Evolutionary conservation across 805 yeast genomes (phyloP).

Genomic region (Saccharomycopsis lassenensis): DNA sequence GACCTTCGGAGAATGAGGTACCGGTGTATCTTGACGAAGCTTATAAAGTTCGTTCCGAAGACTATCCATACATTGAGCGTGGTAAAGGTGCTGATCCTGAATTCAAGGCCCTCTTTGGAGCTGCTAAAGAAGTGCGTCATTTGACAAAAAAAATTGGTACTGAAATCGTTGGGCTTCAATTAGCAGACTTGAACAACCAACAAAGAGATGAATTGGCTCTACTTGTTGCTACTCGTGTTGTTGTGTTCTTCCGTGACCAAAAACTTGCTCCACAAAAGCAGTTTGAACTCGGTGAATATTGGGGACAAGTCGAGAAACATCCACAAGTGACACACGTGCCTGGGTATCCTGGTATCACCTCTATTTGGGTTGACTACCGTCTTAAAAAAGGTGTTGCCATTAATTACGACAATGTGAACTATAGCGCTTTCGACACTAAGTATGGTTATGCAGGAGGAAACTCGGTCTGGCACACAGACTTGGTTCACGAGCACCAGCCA

Average conservation of each 20-base stretch:
- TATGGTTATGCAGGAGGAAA: slow-evolving; percentile 19
- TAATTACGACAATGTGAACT: slow-evolving; percentile 12
- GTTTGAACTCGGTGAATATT: slow-evolving; percentile 34
- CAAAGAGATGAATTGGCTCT: slow-evolving; percentile 38
- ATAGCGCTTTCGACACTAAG: slow-evolving; percentile 15
- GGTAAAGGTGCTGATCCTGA: slow-evolving; percentile 29
- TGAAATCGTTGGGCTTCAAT: slow-evolving; percentile 35
- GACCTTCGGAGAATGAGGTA: slow-evolving; percentile 25
- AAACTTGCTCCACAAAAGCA: slow-evolving; percentile 34
- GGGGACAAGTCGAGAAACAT: slow-evolving; percentile 34
- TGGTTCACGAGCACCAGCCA: slow-evolving; percentile 46
- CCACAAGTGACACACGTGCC: slow-evolving; percentile 26
- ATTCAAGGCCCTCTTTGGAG: slow-evolving; percentile 30
- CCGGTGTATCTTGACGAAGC: slow-evolving; percentile 33
- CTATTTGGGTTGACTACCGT: slow-evolving; percentile 21
- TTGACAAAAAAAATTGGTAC: slow-evolving; percentile 37
- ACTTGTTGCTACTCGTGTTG: slow-evolving; percentile 36
- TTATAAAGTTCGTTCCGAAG: slow-evolving; percentile 26
- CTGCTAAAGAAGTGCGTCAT: slow-evolving; percentile 31
- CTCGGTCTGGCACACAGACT: slow-evolving; percentile 41
- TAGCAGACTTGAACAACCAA: slow-evolving; percentile 29
- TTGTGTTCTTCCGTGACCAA: slow-evolving; percentile 39
- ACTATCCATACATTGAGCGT: slow-evolving; percentile 26
- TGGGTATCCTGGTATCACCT: slow-evolving; percentile 29
- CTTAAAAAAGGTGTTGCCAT: slow-evolving; percentile 8